A percentile compares a stretch with the other conserved stretches of the same genome.
These are phyloP conservation scores for Ceriops tagal DNA, from an alignment of 345 rosid species.

Conservation along the genomic window DNA sequence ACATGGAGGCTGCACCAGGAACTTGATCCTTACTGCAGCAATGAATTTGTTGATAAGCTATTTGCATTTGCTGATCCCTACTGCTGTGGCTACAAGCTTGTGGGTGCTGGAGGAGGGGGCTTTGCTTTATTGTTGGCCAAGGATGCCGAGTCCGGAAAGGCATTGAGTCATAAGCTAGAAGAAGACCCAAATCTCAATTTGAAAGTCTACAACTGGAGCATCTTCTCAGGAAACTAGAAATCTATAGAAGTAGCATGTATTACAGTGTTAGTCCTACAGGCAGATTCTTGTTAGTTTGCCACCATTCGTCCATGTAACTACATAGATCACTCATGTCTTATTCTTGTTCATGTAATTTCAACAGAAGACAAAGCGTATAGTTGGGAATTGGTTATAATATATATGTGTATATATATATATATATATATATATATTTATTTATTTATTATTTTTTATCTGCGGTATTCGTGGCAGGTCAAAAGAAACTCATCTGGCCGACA, in stretches of 20 bases:
- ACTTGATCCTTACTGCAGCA: slow-evolving; percentile 94
- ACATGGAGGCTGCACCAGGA: slow-evolving; percentile 98
- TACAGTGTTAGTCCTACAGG: neutral
- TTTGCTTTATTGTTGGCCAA: slow-evolving; percentile 73
- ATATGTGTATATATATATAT: too few relatives aligned
- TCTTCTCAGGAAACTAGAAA: slow-evolving; percentile 25
- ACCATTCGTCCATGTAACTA: neutral
- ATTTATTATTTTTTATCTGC: too few relatives aligned
- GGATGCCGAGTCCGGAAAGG: slow-evolving; percentile 44
- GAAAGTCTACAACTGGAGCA: slow-evolving; percentile 61
- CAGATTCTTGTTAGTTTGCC: neutral
- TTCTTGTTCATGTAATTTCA: neutral
- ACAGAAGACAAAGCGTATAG: neutral
- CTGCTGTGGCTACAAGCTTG: slow-evolving; percentile 91
- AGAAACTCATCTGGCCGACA: neutral
- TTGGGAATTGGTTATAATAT: neutral
- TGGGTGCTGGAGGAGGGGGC: slow-evolving; percentile 98
- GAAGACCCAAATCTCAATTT: slow-evolving; percentile 46
- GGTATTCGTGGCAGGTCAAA: too few relatives aligned
- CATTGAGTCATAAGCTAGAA: slow-evolving; percentile 49
- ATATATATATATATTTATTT: too few relatives aligned
- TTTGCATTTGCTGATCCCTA: slow-evolving; percentile 60
- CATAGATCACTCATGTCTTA: neutral
- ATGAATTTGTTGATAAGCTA: slow-evolving; percentile 72
- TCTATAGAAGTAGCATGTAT: neutral